Conservation (phyloP, 768 basidiomycete species). For the Phanerochaete sordida region DNA sequence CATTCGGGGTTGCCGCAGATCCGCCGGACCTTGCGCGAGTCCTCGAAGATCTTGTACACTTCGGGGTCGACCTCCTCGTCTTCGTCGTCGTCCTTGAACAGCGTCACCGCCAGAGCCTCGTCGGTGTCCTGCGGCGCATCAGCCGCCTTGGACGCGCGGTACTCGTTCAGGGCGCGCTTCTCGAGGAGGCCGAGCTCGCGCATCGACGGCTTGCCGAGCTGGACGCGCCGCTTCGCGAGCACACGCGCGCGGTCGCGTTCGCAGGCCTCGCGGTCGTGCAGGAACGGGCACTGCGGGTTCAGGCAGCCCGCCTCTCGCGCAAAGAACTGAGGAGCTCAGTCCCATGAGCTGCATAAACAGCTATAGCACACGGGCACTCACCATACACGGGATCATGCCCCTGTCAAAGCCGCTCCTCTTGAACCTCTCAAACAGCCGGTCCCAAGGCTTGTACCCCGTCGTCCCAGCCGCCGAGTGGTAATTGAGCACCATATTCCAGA, state of each 20-base stretch:
- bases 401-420: conserved; percentile 4
- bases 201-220: conserved; percentile 1
- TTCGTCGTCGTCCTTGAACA: background rate
- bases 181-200: background rate
- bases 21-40: background rate
- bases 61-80: conserved; percentile 7
- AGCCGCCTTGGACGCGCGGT: background rate
- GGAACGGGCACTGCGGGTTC: conserved; percentile 11
- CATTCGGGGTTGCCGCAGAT: conserved; percentile 13
- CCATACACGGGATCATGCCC: conserved; percentile 14
- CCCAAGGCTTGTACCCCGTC: conserved; percentile 12
- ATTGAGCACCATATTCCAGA: conserved; percentile 18
- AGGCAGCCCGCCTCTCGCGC: conserved; percentile 14
- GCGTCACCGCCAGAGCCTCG: background rate
- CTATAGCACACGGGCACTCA: background rate
- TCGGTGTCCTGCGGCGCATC: background rate
- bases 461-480: conserved; percentile 12
- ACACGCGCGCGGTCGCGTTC: conserved; percentile 8
- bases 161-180: background rate
- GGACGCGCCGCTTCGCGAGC: conserved; percentile 8
- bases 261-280: conserved; percentile 10
- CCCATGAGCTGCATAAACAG: background rate
- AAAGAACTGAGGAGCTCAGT: conserved; percentile 9
- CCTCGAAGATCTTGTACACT: conserved; percentile 1
- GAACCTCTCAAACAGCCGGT: conserved; percentile 9